Evolutionary conservation across 768 basidiomycete genomes (phyloP).

Genomic region (Tephrocybe sp.): DNA sequence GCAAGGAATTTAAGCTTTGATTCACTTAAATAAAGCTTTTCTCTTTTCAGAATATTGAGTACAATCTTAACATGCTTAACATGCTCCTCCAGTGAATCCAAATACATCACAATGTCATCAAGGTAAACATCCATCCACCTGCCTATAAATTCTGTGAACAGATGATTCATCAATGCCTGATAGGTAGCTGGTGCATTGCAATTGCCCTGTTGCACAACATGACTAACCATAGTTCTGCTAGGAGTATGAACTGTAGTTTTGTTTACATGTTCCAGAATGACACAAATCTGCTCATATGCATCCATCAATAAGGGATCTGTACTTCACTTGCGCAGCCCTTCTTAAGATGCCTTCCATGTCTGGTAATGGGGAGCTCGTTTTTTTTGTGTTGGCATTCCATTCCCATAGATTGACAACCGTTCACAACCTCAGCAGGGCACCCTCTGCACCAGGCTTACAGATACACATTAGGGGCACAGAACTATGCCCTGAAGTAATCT

Average conservation of each 20-base stretch:
- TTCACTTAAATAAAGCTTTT: slow-evolving; percentile 34
- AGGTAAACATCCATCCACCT: slow-evolving; percentile 5
- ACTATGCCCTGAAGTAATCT: too few relatives aligned
- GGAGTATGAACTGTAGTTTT: slow-evolving; percentile 4
- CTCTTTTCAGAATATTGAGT: slow-evolving; percentile 21
- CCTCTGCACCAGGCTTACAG: too few relatives aligned
- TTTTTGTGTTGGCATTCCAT: slow-evolving; percentile 6
- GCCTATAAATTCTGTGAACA: slow-evolving; percentile 1
- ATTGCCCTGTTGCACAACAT: background rate
- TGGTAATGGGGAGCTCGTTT: slow-evolving; percentile 8
- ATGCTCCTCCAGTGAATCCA: slow-evolving; percentile 5
- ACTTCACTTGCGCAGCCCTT: background rate
- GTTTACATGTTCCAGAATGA: slow-evolving; percentile 5
- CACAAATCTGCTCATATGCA: too few relatives aligned
- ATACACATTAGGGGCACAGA: too few relatives aligned
- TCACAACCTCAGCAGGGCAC: too few relatives aligned
- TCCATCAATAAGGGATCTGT: too few relatives aligned
- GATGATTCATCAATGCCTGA: too few relatives aligned
- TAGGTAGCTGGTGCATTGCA: too few relatives aligned
- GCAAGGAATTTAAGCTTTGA: slow-evolving; percentile 28
- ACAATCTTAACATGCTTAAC: slow-evolving; percentile 7
- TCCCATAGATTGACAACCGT: background rate
- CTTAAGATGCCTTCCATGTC: slow-evolving; percentile 1
- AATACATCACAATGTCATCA: slow-evolving; percentile 14
- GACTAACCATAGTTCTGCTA: slow-evolving; percentile 9